Percentiles rank a stretch among this genome's conserved stretches.
Evolutionary conservation across 208 protist species (phyloP).

Genomic region (Acanthamoeba culbertsoni): DNA sequence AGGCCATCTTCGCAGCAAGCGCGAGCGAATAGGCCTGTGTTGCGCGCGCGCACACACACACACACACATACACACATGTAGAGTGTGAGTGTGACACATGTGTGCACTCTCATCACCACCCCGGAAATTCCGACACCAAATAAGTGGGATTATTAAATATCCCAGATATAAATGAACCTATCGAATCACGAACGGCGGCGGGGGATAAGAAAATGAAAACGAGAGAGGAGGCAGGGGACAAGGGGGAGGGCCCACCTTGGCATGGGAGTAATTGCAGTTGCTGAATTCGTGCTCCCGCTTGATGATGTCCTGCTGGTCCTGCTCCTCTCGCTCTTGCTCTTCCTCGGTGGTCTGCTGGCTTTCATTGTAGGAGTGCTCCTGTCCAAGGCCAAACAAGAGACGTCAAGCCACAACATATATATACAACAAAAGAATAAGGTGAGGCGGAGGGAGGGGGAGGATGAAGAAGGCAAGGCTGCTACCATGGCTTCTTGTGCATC

Average conservation of each 20-base stretch:
- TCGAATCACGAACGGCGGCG: too few relatives aligned
- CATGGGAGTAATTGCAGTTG: not conserved
- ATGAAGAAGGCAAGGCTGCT: not conserved
- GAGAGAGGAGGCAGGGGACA: not conserved
- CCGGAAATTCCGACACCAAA: too few relatives aligned
- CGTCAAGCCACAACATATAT: not conserved
- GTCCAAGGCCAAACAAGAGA: not conserved
- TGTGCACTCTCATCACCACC: too few relatives aligned
- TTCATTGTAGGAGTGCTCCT: constrained; percentile 27
- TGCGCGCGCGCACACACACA: not conserved
- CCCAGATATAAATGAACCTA: too few relatives aligned
- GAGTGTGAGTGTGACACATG: not conserved
- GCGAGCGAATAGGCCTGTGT: constrained; percentile 40
- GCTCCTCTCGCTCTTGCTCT: constrained; percentile 18
- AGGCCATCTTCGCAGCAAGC: constrained; percentile 18
- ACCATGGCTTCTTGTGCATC: not conserved
- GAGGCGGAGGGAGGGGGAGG: not conserved
- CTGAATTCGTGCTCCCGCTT: not conserved
- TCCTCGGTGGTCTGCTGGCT: not conserved
- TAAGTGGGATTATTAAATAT: too few relatives aligned
- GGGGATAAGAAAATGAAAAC: not conserved
- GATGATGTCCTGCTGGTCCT: constrained; percentile 26
- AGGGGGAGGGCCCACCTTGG: too few relatives aligned
- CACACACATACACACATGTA: too few relatives aligned
- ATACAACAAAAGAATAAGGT: not conserved